A percentile compares a stretch with the other conserved stretches of the same genome.
Conservation (phyloP, 169 alveolate species). For the Cryptosporidium sp. region DNA sequence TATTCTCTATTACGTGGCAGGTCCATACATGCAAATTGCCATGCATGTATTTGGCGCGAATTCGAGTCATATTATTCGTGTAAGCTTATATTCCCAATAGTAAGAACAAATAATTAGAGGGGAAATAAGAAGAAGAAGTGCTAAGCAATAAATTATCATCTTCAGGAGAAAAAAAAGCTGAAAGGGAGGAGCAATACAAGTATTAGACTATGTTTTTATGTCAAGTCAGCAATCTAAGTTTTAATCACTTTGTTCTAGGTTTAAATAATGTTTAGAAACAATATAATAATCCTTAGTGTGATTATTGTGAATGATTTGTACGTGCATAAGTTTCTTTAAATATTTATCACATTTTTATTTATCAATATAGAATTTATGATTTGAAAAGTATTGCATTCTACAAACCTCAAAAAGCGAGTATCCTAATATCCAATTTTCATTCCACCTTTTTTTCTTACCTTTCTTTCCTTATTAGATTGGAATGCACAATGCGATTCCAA, state of each 20-base stretch:
- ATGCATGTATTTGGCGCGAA: conserved; percentile 4
- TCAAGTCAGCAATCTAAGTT: background rate
- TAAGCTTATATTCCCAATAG: background rate
- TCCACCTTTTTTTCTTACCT: background rate
- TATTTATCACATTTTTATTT: background rate
- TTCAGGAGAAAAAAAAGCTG: too few relatives aligned
- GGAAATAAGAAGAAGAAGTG: background rate
- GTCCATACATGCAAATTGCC: background rate
- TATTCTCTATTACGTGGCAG: conserved; percentile 15
- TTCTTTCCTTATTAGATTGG: background rate
- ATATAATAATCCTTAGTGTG: background rate
- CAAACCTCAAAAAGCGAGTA: background rate
- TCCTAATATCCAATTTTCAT: background rate
- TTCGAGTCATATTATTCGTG: background rate
- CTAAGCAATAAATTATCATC: background rate
- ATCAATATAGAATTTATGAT: background rate
- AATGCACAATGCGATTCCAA: background rate
- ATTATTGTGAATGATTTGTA: background rate
- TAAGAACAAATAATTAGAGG: background rate
- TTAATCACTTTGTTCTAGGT: background rate
- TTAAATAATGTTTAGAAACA: background rate
- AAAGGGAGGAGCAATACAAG: background rate
- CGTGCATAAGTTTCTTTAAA: background rate
- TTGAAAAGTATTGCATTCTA: background rate
- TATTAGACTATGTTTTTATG: background rate